A percentile compares a stretch with the other conserved stretches of the same genome.
These are phyloP conservation scores for Bimuria novae-zelandiae DNA, from an alignment of 2,329 filamentous ascomycete species.

Conservation along the genomic window DNA sequence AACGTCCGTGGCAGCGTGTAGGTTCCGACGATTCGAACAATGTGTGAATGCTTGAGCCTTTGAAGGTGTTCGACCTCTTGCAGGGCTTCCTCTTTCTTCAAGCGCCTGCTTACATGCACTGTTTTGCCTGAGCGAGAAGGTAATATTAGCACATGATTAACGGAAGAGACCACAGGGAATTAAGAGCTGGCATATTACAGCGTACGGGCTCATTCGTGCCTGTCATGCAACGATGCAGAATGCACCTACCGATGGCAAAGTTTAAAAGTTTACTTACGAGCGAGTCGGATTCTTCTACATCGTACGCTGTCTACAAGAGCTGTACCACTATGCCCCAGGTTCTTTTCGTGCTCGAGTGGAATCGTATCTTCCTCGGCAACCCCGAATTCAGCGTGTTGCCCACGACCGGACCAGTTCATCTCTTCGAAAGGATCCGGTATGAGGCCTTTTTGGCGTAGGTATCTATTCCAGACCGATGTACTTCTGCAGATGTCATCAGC, in stretches of 20 bases:
- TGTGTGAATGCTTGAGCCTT: conserved; percentile 19
- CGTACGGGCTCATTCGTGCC: not conserved
- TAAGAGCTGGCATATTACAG: not conserved
- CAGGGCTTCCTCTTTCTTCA: conserved; percentile 18
- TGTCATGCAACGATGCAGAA: not conserved
- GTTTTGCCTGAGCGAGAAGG: not conserved
- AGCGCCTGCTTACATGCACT: not conserved
- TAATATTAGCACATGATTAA: too few species aligned
- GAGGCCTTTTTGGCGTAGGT: conserved; percentile 13
- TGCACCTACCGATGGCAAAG: not conserved
- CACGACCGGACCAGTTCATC: conserved; percentile 22
- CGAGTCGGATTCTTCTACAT: conserved; percentile 15
- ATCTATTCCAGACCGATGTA: conserved; percentile 6
- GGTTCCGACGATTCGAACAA: conserved; percentile 23
- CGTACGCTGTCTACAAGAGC: conserved; percentile 25
- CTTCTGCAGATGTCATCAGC: not conserved
- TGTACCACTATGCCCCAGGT: conserved; percentile 16
- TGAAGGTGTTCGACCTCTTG: conserved; percentile 23
- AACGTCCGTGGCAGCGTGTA: conserved; percentile 16
- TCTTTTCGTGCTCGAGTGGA: conserved; percentile 9
- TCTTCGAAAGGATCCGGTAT: conserved; percentile 17
- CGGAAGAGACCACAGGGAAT: too few species aligned
- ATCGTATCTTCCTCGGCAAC: conserved; percentile 12
- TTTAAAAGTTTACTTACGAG: conserved; percentile 8
- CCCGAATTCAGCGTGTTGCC: conserved; percentile 21